Percentiles rank a stretch among this genome's conserved stretches.
Conservation (phyloP, 352 stramenopile genomes). For the Albugo candida region DNA sequence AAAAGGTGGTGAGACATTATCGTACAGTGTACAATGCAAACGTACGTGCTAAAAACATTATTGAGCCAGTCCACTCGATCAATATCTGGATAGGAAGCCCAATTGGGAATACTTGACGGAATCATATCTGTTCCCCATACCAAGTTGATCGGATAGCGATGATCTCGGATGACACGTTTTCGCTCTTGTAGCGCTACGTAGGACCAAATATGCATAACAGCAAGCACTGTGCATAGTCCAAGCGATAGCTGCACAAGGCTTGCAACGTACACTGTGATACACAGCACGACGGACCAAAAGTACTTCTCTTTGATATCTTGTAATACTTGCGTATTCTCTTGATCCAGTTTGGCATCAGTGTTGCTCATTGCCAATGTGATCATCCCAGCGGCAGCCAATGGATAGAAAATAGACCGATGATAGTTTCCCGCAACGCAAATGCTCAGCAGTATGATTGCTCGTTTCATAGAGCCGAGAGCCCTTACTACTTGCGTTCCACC, state of each 20-base stretch:
- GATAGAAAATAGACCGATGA: slow-evolving; percentile 31
- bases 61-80: slow-evolving; percentile 68
- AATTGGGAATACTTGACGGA: slow-evolving; percentile 23
- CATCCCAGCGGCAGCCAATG: slow-evolving; percentile 22
- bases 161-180: slow-evolving; percentile 1
- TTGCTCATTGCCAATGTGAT: slow-evolving; percentile 4
- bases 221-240: slow-evolving; percentile 16
- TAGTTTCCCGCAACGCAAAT: slow-evolving; percentile 14
- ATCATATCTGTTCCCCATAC: background rate
- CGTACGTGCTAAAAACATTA: slow-evolving; percentile 31
- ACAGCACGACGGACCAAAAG: slow-evolving; percentile 14
- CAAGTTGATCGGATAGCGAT: too few species aligned
- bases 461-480: background rate
- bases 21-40: background rate
- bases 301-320: slow-evolving; percentile 12
- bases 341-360: background rate
- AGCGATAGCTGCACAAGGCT: slow-evolving; percentile 22
- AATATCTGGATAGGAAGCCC: slow-evolving; percentile 34
- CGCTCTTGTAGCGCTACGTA: slow-evolving; percentile 20
- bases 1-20: background rate
- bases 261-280: slow-evolving; percentile 15
- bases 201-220: slow-evolving; percentile 28
- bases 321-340: slow-evolving; percentile 11
- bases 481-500: too few species aligned
- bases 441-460: slow-evolving; percentile 16